Percentiles rank a stretch among this genome's conserved stretches.
Conservation (phyloP, 2,329 filamentous ascomycete species). For the Phyllosticta capitalensis region DNA sequence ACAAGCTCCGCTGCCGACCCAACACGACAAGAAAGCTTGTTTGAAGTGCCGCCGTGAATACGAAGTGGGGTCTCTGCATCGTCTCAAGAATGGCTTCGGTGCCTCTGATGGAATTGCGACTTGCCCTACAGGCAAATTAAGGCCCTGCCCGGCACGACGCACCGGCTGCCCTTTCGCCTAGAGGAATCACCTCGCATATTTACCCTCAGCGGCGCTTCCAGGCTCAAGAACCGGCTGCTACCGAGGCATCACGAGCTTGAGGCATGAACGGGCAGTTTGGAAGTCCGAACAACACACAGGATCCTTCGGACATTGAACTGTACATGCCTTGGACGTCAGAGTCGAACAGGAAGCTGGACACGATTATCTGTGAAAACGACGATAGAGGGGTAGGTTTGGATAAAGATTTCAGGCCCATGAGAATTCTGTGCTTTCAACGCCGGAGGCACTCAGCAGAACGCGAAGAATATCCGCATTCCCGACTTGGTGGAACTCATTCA, state of each 20-base stretch:
- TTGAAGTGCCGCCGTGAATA: neutral
- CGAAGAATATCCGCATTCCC: too few relatives aligned
- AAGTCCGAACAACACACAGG: neutral
- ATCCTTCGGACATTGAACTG: neutral
- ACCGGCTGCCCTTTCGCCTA: neutral
- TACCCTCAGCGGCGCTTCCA: neutral
- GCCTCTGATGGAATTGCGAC: neutral
- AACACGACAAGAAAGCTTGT: neutral
- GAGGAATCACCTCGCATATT: neutral
- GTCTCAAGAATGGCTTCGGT: neutral
- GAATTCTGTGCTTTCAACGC: too few relatives aligned
- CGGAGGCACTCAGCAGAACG: too few relatives aligned
- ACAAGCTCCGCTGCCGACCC: neutral
- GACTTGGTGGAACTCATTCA: neutral
- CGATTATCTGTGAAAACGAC: neutral
- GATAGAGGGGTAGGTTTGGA: neutral
- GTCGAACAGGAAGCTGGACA: neutral
- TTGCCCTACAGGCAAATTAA: neutral
- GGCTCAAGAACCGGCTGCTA: neutral
- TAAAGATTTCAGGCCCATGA: too few relatives aligned
- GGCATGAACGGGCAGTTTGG: neutral
- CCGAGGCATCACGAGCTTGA: neutral
- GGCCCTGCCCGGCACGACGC: neutral
- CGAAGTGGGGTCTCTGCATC: neutral
- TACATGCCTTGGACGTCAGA: neutral